Conservation (phyloP, 805 yeast species). For the Yueomyces sinensis region DNA sequence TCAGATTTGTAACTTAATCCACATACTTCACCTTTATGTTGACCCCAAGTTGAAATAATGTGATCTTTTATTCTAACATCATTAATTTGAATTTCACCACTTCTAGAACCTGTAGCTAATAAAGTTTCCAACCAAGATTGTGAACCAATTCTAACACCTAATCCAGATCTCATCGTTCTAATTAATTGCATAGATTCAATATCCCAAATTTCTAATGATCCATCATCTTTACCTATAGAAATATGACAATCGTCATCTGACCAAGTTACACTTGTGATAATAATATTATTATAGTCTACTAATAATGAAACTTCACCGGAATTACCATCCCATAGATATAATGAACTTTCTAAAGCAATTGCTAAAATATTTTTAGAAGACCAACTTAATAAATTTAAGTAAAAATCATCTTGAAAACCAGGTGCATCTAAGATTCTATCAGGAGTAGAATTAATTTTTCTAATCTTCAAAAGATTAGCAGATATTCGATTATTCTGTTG, state of each 20-base stretch:
- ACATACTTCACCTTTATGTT: slow-evolving; percentile 83
- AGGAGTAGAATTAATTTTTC: slow-evolving; percentile 77
- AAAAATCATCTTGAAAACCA: slow-evolving; percentile 85
- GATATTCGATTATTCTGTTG: neutral
- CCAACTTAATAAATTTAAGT: slow-evolving; percentile 80
- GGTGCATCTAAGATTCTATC: slow-evolving; percentile 95
- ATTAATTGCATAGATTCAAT: slow-evolving; percentile 60
- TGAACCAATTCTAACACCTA: slow-evolving; percentile 66
- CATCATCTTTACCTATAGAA: slow-evolving; percentile 74
- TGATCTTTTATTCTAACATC: slow-evolving; percentile 83
- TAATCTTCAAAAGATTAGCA: slow-evolving; percentile 47
- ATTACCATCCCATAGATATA: slow-evolving; percentile 87
- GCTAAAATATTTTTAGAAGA: slow-evolving; percentile 71
- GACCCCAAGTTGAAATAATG: slow-evolving; percentile 41
- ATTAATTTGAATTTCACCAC: slow-evolving; percentile 74
- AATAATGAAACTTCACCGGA: slow-evolving; percentile 65
- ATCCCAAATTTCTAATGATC: slow-evolving; percentile 88
- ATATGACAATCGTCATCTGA: slow-evolving; percentile 80
- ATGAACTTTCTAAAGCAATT: slow-evolving; percentile 70
- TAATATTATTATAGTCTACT: slow-evolving; percentile 38
- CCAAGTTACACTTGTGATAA: slow-evolving; percentile 57
- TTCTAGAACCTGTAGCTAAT: slow-evolving; percentile 75
- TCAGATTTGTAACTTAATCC: slow-evolving; percentile 79
- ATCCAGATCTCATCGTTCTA: slow-evolving; percentile 60
- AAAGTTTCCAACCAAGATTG: slow-evolving; percentile 77